Evolutionary conservation across 768 basidiomycete genomes (phyloP), one percentile per base, ranked within the genome.

Genomic region (Pilatotrama ljubarskyi): DNA sequence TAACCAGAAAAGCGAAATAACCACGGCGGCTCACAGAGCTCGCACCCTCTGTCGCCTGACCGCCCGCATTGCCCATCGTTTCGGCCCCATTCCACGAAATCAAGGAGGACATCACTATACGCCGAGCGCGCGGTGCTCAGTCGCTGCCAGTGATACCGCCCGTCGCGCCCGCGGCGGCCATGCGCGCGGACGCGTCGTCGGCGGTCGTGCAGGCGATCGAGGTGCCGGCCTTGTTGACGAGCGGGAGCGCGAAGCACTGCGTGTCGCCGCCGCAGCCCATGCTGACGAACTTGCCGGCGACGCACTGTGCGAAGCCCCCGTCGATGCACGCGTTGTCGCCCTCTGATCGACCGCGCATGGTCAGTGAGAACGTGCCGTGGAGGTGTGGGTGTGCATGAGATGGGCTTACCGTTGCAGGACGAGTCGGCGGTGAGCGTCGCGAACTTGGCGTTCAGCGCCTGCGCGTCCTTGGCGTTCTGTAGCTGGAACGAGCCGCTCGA

Each of bases 241-340:
- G 73, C 13, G 79, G 80, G 14, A 81, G 74, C 2, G 78, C 79
- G 26, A 71, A 67, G 70, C 80, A 81, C 36, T 55, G 55, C 7
- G 59, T 55, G 70, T 63, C 11, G 63, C 64, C 2, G 69, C 29
- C 67, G 65, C 80, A 81, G 5, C 61, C 50, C 4, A 73, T 70
- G 18, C 68, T 48, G 0, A 65, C 66, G 61, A 76, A 81, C 56
- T 69, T 67, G 42, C 74, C 74, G 48, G 65, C 65, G 20, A 73
- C 70, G 64, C 80, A 81, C 60, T 80, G 78, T 37, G 78, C 77
- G 59, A 80, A 80, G 7, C 57, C 60, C 13, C 70, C 69, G 32
- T 63, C 47, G 41, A 80, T 63, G 61, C 79, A 80, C 1, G 75
- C 79, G 17, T 73, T 42, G 32, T 73, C 66, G 32, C 71, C 75